Percentiles rank a stretch among this genome's conserved stretches.
These are phyloP conservation scores for Phytophthora constricta DNA, from an alignment of 352 stramenopile genomes.

Conservation along the genomic window DNA sequence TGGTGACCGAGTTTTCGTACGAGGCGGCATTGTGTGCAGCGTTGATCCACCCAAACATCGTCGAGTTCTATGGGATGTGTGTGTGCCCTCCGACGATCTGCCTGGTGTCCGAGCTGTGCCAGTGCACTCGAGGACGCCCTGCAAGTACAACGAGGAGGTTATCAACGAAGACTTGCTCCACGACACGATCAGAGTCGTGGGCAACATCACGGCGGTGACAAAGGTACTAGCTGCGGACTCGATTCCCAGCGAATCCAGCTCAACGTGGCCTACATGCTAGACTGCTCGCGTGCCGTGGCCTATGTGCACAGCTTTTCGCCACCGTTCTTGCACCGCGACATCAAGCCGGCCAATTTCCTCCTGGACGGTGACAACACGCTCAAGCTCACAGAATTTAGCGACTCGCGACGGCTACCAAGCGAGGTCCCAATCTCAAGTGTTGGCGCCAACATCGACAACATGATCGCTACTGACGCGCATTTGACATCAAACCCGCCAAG, in stretches of 20 bases:
- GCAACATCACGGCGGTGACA: neutral
- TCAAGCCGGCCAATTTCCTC: neutral
- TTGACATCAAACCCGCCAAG: neutral
- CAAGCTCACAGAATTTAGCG: neutral
- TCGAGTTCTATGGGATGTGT: neutral
- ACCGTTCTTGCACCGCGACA: neutral
- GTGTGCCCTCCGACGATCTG: conserved; percentile 1
- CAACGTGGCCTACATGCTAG: neutral
- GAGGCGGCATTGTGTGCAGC: neutral
- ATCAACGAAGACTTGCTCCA: too few relatives aligned
- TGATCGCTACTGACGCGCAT: neutral
- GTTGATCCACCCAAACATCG: neutral
- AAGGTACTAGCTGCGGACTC: neutral
- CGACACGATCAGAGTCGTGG: neutral
- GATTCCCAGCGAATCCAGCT: neutral
- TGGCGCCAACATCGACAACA: neutral
- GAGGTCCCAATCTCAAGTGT: neutral
- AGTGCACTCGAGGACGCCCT: neutral
- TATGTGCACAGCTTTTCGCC: neutral
- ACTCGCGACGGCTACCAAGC: neutral
- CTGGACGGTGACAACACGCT: neutral
- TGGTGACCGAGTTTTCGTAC: neutral
- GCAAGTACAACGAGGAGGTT: neutral
- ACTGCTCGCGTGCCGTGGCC: neutral
- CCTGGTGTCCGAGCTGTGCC: neutral